These are phyloP conservation scores for Isabelozyma rhagii DNA, from an alignment of 805 yeast genomes.

Conservation along the genomic window DNA sequence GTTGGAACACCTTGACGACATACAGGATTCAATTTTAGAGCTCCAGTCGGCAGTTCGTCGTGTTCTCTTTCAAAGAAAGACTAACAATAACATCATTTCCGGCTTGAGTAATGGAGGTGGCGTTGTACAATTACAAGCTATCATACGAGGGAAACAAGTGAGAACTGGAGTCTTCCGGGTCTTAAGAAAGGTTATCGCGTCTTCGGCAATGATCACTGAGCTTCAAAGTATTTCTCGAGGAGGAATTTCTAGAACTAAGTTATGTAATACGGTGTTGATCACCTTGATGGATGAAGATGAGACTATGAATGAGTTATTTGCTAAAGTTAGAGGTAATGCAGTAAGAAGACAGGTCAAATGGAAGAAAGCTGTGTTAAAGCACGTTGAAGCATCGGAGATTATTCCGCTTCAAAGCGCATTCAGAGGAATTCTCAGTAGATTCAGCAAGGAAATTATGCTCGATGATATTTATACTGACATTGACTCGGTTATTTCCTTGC, in stretches of 20 bases:
- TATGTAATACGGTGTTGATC: slow-evolving; percentile 42
- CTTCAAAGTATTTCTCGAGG: slow-evolving; percentile 46
- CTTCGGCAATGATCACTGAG: slow-evolving; percentile 14
- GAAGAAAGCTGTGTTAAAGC: slow-evolving; percentile 12
- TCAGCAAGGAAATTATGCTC: slow-evolving; percentile 48
- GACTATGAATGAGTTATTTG: slow-evolving; percentile 34
- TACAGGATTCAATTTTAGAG: slow-evolving; percentile 18
- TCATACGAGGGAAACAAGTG: slow-evolving; percentile 32
- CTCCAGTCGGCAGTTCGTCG: slow-evolving; percentile 32
- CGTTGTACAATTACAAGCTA: slow-evolving; percentile 34
- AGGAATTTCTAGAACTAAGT: slow-evolving; percentile 38
- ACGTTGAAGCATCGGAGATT: slow-evolving; percentile 20
- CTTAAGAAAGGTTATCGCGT: slow-evolving; percentile 4
- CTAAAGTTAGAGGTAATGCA: slow-evolving; percentile 42
- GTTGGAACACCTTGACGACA: slow-evolving; percentile 15
- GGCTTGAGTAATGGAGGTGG: slow-evolving; percentile 11
- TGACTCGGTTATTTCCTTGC: slow-evolving; percentile 43
- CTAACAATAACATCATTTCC: slow-evolving; percentile 13
- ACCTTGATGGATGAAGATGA: slow-evolving; percentile 39
- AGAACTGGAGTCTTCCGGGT: slow-evolving; percentile 21
- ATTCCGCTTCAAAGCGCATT: slow-evolving; percentile 52
- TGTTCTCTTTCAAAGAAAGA: slow-evolving; percentile 14
- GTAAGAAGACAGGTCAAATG: slow-evolving; percentile 25
- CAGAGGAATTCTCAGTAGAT: slow-evolving; percentile 63
- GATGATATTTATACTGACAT: slow-evolving; percentile 51